phyloP scores from a whole-genome alignment of 352 stramenopile genomes.

The Globisporangium iwayamae region DNA sequence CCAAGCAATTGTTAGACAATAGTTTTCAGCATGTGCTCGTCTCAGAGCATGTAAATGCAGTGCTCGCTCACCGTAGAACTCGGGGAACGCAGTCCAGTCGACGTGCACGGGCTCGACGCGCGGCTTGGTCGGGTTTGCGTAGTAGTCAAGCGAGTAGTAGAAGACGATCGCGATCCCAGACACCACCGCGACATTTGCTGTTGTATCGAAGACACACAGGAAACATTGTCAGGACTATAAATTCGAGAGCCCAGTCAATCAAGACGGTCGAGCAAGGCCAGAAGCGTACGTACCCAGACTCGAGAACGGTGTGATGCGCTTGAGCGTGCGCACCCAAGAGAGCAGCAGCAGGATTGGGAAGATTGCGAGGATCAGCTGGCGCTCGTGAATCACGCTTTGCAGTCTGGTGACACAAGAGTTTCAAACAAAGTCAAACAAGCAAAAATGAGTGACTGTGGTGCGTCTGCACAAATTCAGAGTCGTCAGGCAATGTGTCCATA shows the following conservation, averaged over 20 bases:
- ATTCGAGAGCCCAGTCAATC: background rate
- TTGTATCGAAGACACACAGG: background rate
- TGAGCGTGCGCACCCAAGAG: conserved; percentile 73
- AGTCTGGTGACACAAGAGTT: conserved; percentile 25
- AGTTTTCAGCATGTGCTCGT: background rate
- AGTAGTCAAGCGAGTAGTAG: conserved; percentile 74
- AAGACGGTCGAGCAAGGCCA: background rate
- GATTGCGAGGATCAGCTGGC: conserved; percentile 73
- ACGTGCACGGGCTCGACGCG: conserved; percentile 19
- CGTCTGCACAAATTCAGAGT: background rate
- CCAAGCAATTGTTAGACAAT: background rate
- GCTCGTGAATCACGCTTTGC: conserved; percentile 58
- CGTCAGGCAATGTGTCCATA: conserved; percentile 13
- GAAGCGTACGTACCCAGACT: conserved; percentile 38
- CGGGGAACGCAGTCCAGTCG: conserved; percentile 42
- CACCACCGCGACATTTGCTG: conserved; percentile 63
- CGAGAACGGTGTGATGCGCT: conserved; percentile 74
- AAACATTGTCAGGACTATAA: background rate
- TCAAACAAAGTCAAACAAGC: background rate
- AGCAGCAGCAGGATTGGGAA: conserved; percentile 67
- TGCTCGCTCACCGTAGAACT: conserved; percentile 53
- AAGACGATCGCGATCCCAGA: conserved; percentile 78
- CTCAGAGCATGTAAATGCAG: background rate
- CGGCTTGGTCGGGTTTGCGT: conserved; percentile 29
- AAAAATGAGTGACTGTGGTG: background rate